These are phyloP conservation scores for Cyphellophora attinorum DNA, from an alignment of 2,329 filamentous ascomycete genomes.

Conservation along the genomic window DNA sequence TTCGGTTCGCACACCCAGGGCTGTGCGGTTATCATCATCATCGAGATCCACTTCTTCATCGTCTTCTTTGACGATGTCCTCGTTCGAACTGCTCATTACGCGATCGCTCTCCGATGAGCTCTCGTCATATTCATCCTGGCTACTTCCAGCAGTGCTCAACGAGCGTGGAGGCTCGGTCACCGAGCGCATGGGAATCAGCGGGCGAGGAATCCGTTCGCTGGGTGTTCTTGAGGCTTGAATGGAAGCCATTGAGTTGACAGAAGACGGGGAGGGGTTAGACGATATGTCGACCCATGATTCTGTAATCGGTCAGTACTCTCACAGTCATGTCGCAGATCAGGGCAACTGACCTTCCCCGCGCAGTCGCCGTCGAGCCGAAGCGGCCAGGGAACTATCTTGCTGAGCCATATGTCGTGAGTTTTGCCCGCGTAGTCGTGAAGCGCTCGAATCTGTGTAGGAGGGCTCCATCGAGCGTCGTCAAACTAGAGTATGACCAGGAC, in stretches of 20 bases:
- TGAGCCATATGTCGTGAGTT: not conserved
- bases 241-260: too few relatives aligned
- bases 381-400: constrained; percentile 1
- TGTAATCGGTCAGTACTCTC: constrained; percentile 39
- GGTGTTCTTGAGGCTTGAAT: too few relatives aligned
- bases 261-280: constrained; percentile 88
- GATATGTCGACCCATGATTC: constrained; percentile 96
- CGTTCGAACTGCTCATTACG: constrained; percentile 54
- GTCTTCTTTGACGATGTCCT: constrained; percentile 40
- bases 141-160: constrained; percentile 50
- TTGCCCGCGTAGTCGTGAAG: not conserved
- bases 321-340: constrained; percentile 6
- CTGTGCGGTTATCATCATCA: constrained; percentile 72
- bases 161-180: constrained; percentile 36
- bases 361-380: constrained; percentile 12
- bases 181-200: constrained; percentile 26
- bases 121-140: constrained; percentile 90
- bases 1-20: constrained; percentile 57
- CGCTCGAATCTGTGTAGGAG: constrained; percentile 26
- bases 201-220: constrained; percentile 52
- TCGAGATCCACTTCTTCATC: constrained; percentile 32
- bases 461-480: constrained; percentile 2
- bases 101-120: constrained; percentile 82
- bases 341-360: constrained; percentile 16
- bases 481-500: too few relatives aligned